Conservation (phyloP, 805 yeast genomes). For the Schwanniomyces polymorphus region DNA sequence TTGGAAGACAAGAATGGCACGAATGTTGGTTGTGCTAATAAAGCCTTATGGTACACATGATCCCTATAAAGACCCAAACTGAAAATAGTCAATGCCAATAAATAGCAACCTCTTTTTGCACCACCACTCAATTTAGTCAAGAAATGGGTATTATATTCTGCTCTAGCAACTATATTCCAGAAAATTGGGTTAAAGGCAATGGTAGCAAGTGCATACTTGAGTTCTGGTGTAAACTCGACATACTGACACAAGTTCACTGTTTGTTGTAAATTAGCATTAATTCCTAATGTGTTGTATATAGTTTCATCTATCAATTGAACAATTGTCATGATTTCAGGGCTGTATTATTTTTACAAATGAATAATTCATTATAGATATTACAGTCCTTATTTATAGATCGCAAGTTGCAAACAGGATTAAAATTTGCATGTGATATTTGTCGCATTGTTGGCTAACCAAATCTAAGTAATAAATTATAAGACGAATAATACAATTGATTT, state of each 20-base stretch:
- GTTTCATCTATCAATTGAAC: background rate
- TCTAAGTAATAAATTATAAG: too few species aligned
- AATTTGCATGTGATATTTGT: background rate
- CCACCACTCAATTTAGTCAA: slow-evolving; percentile 75
- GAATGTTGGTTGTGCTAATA: slow-evolving; percentile 68
- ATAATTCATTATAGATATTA: background rate
- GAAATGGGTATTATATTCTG: slow-evolving; percentile 75
- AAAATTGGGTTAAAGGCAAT: slow-evolving; percentile 91
- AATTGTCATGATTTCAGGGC: background rate
- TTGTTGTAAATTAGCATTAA: background rate
- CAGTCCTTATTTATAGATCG: background rate
- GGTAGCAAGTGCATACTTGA: slow-evolving; percentile 51
- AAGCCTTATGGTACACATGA: slow-evolving; percentile 67
- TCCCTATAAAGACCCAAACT: slow-evolving; percentile 84
- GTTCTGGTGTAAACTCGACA: slow-evolving; percentile 18
- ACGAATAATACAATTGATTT: too few species aligned
- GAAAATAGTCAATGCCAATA: slow-evolving; percentile 81
- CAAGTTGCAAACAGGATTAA: background rate
- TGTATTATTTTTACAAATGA: background rate
- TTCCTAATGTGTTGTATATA: background rate
- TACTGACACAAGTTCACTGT: slow-evolving; percentile 9
- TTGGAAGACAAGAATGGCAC: slow-evolving; percentile 45
- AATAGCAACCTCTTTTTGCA: slow-evolving; percentile 75
- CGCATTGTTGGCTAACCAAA: background rate
- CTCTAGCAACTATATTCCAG: slow-evolving; percentile 92